Base-by-base conservation (phyloP, 805 yeast species). In the Ogataea thermomethanolica region DNA sequence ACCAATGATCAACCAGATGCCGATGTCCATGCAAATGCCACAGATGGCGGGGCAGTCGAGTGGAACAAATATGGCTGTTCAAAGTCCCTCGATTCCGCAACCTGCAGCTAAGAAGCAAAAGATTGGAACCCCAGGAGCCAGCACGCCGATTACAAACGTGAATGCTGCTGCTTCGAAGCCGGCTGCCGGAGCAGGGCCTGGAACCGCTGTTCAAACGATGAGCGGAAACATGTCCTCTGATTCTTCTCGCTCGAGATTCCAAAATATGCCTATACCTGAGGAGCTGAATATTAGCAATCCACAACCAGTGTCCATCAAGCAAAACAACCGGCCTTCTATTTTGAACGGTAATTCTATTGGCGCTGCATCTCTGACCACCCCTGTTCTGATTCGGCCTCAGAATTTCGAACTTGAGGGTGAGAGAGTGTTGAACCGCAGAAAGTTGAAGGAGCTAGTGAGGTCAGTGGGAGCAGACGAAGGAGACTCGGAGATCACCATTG, bases 401-500 rank as follows among this genome's bases (percentile, higher is more conserved):
- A 79, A 84, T 4, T 86, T 84, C 57, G 96, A 89, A 54, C 68
- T 87, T 50, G 86, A 80, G 46, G 83, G 86, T 7, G 88, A 84
- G 35, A 66, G 96, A 21, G 95, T 90, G 1, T 68, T 93, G 57
- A 83, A 93, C 28, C 93, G 93, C 61, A 72, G 99, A 37, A 93
- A 93, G 60, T 71, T 93, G 50, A 76, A 85, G 48, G 99, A 93
- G 58, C 71, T 93, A 44, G 93, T 93, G 6, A 78, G 80, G 56
- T 78, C 86, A 2, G 85, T 81, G 11, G 93, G 90, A 6, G 77
- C 81, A 2, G 91, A 84, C 59, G 93, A 83, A 60, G 96, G 95
- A 29, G 97, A 91, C 57, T 84, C 91, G 12, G 95, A 89, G 54
- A 81, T 95, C 5, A 74, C 75, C 4, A 84, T 93, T 42, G 99